Conservation (phyloP, 2,329 filamentous ascomycete species). For the Colletotrichum tropicale region DNA sequence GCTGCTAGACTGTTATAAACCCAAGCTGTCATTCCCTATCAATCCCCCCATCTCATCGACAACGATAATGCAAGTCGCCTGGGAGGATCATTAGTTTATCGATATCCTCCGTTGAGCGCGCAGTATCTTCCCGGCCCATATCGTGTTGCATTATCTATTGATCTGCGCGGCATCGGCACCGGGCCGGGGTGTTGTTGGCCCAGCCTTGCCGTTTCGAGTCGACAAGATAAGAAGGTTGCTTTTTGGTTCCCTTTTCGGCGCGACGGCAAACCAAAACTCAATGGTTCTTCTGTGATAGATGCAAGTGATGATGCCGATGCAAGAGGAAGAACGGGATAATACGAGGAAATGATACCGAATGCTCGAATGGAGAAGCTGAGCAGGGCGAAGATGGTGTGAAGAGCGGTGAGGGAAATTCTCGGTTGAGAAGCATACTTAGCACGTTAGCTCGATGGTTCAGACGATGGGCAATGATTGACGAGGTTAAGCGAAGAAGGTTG, state of each 20-base stretch:
- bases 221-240: slow-evolving; percentile 19
- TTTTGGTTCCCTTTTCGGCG: slow-evolving; percentile 1
- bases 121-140: not conserved
- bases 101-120: not conserved
- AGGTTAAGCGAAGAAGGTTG: not conserved
- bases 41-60: not conserved
- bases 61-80: not conserved
- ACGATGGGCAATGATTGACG: not conserved
- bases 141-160: slow-evolving; percentile 19
- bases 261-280: not conserved
- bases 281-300: not conserved
- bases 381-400: slow-evolving; percentile 10
- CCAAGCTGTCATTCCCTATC: not conserved
- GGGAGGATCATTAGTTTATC: not conserved
- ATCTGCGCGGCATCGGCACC: slow-evolving; percentile 6
- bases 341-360: not conserved
- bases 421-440: not conserved
- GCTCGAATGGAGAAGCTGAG: not conserved
- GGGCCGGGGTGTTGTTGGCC: not conserved
- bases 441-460: not conserved
- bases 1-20: not conserved
- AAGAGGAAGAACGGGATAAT: not conserved
- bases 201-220: slow-evolving; percentile 5
- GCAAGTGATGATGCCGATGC: not conserved
- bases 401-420: not conserved